These are phyloP conservation scores for Catharanthus roseus DNA, from an alignment of 257 asterid species.

Conservation along the genomic window DNA sequence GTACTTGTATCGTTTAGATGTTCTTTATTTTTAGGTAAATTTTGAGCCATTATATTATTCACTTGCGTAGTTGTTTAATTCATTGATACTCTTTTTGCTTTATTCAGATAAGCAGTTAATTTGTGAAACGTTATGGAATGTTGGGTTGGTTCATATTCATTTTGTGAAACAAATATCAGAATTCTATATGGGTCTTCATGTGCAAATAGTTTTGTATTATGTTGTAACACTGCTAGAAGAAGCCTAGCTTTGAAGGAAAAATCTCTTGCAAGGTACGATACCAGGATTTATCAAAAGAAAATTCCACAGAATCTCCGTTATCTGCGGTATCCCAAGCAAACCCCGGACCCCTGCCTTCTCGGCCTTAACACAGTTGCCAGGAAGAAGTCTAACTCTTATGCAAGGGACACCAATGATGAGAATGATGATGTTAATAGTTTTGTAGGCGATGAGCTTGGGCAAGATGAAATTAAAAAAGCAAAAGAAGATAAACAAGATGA, in stretches of 20 bases:
- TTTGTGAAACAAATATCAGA: not conserved
- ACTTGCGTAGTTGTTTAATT: not conserved
- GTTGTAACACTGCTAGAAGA: not conserved
- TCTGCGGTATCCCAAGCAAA: slow-evolving; percentile 53
- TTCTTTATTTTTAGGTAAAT: not conserved
- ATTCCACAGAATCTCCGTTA: slow-evolving; percentile 54
- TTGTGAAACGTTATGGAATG: too few relatives aligned
- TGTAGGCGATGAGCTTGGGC: slow-evolving; percentile 20
- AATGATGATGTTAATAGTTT: slow-evolving; percentile 5
- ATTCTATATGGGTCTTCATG: not conserved
- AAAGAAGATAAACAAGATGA: slow-evolving; percentile 1
- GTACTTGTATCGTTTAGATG: too few relatives aligned
- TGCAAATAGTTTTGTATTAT: not conserved
- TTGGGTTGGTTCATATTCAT: not conserved
- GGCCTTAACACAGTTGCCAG: slow-evolving; percentile 7
- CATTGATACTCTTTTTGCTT: too few relatives aligned
- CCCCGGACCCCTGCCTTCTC: slow-evolving; percentile 33
- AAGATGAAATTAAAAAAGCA: too few relatives aligned
- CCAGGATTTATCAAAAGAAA: slow-evolving; percentile 28
- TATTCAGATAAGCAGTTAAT: too few relatives aligned
- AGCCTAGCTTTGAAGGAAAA: slow-evolving; percentile 19
- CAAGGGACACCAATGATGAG: slow-evolving; percentile 2
- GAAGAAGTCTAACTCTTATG: slow-evolving; percentile 15
- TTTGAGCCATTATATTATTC: not conserved
- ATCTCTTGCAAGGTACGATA: slow-evolving; percentile 1